These are phyloP conservation scores for Lasiodiplodia sp. DNA, from an alignment of 2,329 filamentous ascomycete genomes.

Conservation along the genomic window DNA sequence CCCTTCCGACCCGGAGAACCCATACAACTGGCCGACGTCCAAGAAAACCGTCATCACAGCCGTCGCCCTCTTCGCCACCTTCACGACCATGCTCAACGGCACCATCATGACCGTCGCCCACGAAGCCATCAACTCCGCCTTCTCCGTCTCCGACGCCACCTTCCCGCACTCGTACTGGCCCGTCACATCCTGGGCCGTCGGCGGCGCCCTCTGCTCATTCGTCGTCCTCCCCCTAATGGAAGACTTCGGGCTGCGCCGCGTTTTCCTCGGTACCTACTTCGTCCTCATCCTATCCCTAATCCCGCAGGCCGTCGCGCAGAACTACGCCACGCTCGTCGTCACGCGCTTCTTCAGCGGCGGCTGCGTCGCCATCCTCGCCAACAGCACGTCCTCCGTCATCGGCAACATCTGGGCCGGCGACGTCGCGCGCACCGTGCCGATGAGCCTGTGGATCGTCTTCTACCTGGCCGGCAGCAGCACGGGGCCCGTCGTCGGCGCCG, in stretches of 20 bases:
- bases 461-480: conserved; percentile 45
- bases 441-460: conserved; percentile 45
- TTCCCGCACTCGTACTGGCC: conserved; percentile 52
- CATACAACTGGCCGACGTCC: conserved; percentile 43
- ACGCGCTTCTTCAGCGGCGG: conserved; percentile 49
- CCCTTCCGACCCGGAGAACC: conserved; percentile 55
- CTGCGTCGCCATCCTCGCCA: conserved; percentile 44
- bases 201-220: conserved; percentile 47
- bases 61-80: conserved; percentile 41
- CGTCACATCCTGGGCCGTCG: conserved; percentile 46
- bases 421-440: conserved; percentile 41
- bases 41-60: conserved; percentile 46
- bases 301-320: conserved; percentile 48
- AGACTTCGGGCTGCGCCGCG: conserved; percentile 44
- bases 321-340: conserved; percentile 47
- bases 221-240: conserved; percentile 47
- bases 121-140: conserved; percentile 41
- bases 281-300: conserved; percentile 48
- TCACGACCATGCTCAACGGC: conserved; percentile 46
- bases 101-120: conserved; percentile 47
- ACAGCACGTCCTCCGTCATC: conserved; percentile 46
- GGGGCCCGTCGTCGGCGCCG: conserved; percentile 47
- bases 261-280: conserved; percentile 42
- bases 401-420: conserved; percentile 49
- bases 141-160: conserved; percentile 42